Base-by-base conservation (phyloP, 2,329 filamentous ascomycete species). In the Aspergillus alliaceus region DNA sequence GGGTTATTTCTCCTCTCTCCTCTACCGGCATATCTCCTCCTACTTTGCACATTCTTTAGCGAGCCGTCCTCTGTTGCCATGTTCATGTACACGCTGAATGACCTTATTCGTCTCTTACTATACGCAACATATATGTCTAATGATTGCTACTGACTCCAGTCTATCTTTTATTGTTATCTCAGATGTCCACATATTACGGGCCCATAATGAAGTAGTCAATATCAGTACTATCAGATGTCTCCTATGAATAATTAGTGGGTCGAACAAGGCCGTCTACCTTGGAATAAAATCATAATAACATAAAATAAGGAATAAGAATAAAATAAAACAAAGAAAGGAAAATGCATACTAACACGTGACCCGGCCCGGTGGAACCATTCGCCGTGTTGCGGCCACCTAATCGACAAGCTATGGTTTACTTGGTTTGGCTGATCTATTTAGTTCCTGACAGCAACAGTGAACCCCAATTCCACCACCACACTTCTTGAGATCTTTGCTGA, bases 341-440 rank as follows among this genome's bases (percentile, higher is more conserved):
- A 8, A 22, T n/a, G 24, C 20, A 44, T 44, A 44, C 9, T 6
- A 14, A n/a, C 58, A 64, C 61, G 61, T 64, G 61, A 63, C 35
- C 15, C 51, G 61, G 59, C 8, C 11, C 54, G 61, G 61, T 46
- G 37, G 46, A 64, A 64, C 53, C 31, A 24, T 44, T 46, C 42
- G 54, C 60, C 32, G 34, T 37, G 57, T 62, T 66, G 50, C 59
- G 62, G 65, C 62, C 64, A 66, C 62, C 64, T 65, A 59, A 66
- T 59, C 60, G 52, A 63, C 44, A 59, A 60, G 64, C 56, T 57
- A 31, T 47, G 25, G 42, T 47, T 24, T 31, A 32, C 18, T 48
- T 48, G 14, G 20, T 24, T 46, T n/a, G n/a, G 9, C 27, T 9
- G 27, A 5, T 29, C 9, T 29, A 29, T 29, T 29, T 29, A 9